Base-by-base conservation (phyloP, 805 yeast species). In the Candida insectorum region DNA sequence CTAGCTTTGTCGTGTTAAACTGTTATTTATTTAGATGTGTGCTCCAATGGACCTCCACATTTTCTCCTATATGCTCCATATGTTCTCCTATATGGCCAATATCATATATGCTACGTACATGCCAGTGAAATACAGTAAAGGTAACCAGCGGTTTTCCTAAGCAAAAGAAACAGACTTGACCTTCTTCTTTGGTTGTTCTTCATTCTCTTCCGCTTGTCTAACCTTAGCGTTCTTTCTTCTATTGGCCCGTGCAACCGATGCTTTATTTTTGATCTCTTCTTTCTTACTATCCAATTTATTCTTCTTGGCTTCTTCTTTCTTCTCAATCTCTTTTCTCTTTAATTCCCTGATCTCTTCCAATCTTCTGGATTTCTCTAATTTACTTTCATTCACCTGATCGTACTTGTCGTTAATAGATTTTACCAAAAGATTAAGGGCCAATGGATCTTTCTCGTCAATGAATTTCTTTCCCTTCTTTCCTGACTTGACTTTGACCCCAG, bases 391-490 rank as follows among this genome's bases (percentile, higher is more conserved):
- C 6, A 77, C 74, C 26, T 75, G 72, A 41, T 91, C 97, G 44
- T 79, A 71, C 40, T 81, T 76, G 52, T 88, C 95, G 48, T 87
- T 88, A 35, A 93, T 87, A 20, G 82, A 77, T 44, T 79, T 81
- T 33, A 89, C 77, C 39, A 91, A 69, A 57, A 94, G 71, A 43
- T 74, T 75, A 62, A 87, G 51, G 20, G 75, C 70, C 28, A 77
- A 52, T 10, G 72, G 58, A 51, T 87, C 86, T 46, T 77, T 72
- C 49, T 85, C 95, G 26, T 65, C 81, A 17, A 85, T 73, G 54
- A 85, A 83, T 49, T 79, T 80, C 63, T 85, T 85, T 24, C 93
- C 93, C 55, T 89, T 89, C 62, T 91, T 91, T 29, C 97, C 97
- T 47, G 70, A 74, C 49, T 78, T 79, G 40, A 76, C 78, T 31